Evolutionary conservation across 202 grass and related monocot genomes (phyloP), one percentile per base, ranked within the genome.

Genomic region (Elaeis oleifera): DNA sequence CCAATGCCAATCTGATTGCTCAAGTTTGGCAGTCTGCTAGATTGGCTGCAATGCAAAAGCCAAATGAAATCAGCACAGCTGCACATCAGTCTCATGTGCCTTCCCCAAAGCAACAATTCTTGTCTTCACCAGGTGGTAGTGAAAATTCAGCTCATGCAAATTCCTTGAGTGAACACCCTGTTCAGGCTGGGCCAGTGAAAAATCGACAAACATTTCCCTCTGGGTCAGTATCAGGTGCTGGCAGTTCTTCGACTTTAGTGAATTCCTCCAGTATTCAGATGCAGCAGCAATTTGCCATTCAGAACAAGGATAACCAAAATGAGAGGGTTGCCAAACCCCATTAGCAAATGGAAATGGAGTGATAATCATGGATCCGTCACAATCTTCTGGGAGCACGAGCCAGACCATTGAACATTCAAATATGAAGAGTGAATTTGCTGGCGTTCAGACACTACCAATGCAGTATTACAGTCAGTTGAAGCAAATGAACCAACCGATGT

Each of bases 401-500:
- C 86, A 84, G 39, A 70, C 71, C 68, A 20, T 77, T 27, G 87
- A 90, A 48, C 79, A 84, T 49, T 67, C 78, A 64, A 84, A 79
- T 78, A 44, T 73, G 64, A 88, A 87, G 23, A 87, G 66, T 69
- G 22, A 28, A n/a, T 56, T 71, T 51, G 49, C 58, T 60, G 89
- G 58, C 71, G 84, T 83, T 50, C 85, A 97, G 71, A 60, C 75
- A 2, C 49, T 61, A 50, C 82, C 83, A 62, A 81, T 89, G 74
- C 94, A 94, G 65, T 67, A 82, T 74, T 65, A 63, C 17, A 86
- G 88, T 69, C 85, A 88, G 27, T 29, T 78, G 70, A 87, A 96
- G 22, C 83, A 85, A 51, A 54, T 54, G 68, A 76, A 80, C 69
- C 71, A 64, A 9, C 18, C 53, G 4, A 48, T 56, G 23, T 23